These are phyloP conservation scores for Zygoascus tannicola DNA, from an alignment of 805 yeast species.

Conservation along the genomic window DNA sequence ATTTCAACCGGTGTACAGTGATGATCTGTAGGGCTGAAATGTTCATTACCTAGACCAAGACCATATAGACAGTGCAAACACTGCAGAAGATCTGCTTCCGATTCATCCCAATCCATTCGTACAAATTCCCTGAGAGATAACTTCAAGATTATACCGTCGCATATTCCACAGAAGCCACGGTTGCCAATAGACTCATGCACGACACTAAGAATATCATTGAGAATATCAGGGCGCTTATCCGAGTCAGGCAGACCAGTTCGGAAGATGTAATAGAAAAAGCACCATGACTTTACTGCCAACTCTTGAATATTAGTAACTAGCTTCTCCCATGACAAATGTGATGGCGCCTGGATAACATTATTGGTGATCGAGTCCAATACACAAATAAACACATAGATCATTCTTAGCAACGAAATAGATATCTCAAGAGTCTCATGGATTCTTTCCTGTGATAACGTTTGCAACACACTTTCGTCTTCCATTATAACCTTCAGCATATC, in stretches of 20 bases:
- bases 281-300: constrained; percentile 28
- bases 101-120: constrained; percentile 33
- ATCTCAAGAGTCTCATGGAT: constrained; percentile 10
- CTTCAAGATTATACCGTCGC: constrained; percentile 52
- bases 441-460: constrained; percentile 7
- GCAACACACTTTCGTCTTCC: constrained; percentile 14
- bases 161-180: constrained; percentile 57
- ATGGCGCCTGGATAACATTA: constrained; percentile 23
- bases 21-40: constrained; percentile 61
- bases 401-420: constrained; percentile 23
- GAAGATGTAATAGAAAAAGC: constrained; percentile 33
- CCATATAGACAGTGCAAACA: constrained; percentile 73
- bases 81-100: constrained; percentile 68
- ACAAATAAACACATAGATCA: constrained; percentile 28
- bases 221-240: constrained; percentile 15
- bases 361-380: constrained; percentile 29
- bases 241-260: constrained; percentile 18
- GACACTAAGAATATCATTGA: constrained; percentile 42
- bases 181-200: constrained; percentile 69
- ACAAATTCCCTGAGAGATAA: constrained; percentile 49
- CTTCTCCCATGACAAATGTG: constrained; percentile 25
- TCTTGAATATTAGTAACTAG: constrained; percentile 24
- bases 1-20: constrained; percentile 36
- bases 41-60: constrained; percentile 48
- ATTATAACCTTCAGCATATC: constrained; percentile 20